Evolutionary conservation across 2,329 filamentous ascomycete genomes (phyloP).

Genomic region (Rutstroemia sp.): DNA sequence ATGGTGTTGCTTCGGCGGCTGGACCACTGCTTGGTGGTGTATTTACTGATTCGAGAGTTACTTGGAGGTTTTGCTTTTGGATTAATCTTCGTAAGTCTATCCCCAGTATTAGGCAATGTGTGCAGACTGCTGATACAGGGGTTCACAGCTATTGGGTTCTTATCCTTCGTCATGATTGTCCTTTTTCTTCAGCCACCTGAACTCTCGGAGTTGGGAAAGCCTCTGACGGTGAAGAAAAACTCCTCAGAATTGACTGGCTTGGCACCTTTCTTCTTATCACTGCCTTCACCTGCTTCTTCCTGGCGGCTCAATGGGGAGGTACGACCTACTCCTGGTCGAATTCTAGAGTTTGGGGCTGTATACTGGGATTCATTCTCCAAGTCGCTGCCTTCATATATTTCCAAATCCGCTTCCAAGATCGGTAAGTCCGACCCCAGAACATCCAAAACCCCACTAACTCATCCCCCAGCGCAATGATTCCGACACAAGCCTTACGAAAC

Average conservation of each 20-base stretch:
- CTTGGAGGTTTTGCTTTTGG: constrained; percentile 46
- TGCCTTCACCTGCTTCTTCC: constrained; percentile 33
- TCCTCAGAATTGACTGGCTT: constrained; percentile 38
- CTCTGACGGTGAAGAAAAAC: constrained; percentile 33
- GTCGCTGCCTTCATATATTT: constrained; percentile 29
- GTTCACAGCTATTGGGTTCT: constrained; percentile 18
- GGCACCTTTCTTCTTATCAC: constrained; percentile 38
- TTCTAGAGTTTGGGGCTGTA: constrained; percentile 32
- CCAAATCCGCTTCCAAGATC: constrained; percentile 35
- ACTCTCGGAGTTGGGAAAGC: constrained; percentile 20
- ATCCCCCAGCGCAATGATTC: constrained; percentile 30
- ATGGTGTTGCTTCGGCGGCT: constrained; percentile 55
- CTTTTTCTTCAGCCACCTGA: constrained; percentile 34
- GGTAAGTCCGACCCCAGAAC: constrained; percentile 27
- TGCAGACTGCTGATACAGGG: neutral
- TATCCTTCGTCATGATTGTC: constrained; percentile 27
- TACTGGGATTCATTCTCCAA: constrained; percentile 29
- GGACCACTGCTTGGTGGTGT: constrained; percentile 57
- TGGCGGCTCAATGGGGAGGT: constrained; percentile 40
- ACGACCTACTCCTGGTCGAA: constrained; percentile 36
- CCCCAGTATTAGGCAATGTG: neutral
- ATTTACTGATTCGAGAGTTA: constrained; percentile 47
- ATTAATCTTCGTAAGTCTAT: neutral
- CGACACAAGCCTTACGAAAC: constrained; percentile 30
- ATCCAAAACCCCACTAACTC: neutral